phyloP scores from a whole-genome alignment of 2,329 filamentous ascomycete genomes.

The Hypoxylon sp. region DNA sequence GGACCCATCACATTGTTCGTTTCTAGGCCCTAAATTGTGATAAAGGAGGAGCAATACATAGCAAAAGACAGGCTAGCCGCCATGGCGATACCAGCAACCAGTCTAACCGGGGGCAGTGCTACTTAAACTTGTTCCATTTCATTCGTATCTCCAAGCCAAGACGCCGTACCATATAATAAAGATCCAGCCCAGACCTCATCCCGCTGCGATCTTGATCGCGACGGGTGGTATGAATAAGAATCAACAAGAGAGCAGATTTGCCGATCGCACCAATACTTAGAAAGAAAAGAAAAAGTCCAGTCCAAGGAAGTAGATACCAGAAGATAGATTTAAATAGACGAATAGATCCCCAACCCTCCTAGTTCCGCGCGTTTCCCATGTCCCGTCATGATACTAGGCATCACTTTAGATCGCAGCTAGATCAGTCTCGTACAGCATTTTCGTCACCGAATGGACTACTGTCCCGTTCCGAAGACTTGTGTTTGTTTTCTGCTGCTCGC shows the following conservation, averaged over 20 bases:
- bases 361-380: slow-evolving; percentile 42
- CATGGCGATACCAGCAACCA: slow-evolving; percentile 21
- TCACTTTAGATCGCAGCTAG: slow-evolving; percentile 33
- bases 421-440: slow-evolving; percentile 53
- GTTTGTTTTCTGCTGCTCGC: slow-evolving; percentile 57
- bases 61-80: slow-evolving; percentile 34
- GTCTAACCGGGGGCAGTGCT: slow-evolving; percentile 23
- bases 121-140: slow-evolving; percentile 31
- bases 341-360: slow-evolving; percentile 36
- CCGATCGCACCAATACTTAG: slow-evolving; percentile 31
- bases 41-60: slow-evolving; percentile 35
- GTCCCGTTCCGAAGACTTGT: slow-evolving; percentile 48
- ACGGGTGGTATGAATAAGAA: slow-evolving; percentile 43
- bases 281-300: slow-evolving; percentile 39
- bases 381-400: slow-evolving; percentile 43
- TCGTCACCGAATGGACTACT: slow-evolving; percentile 55
- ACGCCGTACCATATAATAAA: slow-evolving; percentile 42
- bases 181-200: slow-evolving; percentile 41
- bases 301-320: slow-evolving; percentile 47
- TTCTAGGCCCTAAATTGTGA: slow-evolving; percentile 17
- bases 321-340: slow-evolving; percentile 38
- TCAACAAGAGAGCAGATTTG: slow-evolving; percentile 34
- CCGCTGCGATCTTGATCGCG: slow-evolving; percentile 18
- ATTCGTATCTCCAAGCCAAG: slow-evolving; percentile 46
- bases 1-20: slow-evolving; percentile 38